Evolutionary conservation across 176 grass and related monocot species (phyloP).

Genomic region (Poa annua): DNA sequence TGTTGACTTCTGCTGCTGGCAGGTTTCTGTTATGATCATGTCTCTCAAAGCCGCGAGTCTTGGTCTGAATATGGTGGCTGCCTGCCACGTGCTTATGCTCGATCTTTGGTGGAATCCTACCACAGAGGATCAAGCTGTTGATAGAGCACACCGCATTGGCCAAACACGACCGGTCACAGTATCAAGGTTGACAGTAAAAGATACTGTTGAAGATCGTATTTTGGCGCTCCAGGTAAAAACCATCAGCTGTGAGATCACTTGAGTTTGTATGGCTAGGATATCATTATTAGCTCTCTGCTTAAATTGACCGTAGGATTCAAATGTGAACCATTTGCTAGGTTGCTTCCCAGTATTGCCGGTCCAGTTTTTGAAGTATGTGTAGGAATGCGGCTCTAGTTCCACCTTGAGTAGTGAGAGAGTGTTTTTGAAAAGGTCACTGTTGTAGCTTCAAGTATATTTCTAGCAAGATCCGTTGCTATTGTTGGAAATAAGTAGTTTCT

Average conservation of each 20-base stretch:
- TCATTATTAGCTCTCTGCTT: background rate
- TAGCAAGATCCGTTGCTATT: background rate
- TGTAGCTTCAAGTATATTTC: too few species aligned
- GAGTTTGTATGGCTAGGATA: conserved; percentile 30
- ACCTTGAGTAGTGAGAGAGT: too few species aligned
- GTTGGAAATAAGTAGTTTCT: background rate
- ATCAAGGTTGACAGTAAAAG: conserved; percentile 88
- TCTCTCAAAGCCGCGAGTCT: conserved; percentile 98
- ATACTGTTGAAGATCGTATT: conserved; percentile 96
- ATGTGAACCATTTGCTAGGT: background rate
- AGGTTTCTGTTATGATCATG: conserved; percentile 99
- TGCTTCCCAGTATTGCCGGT: background rate
- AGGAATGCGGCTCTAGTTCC: background rate
- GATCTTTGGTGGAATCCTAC: conserved; percentile 99
- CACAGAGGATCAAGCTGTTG: conserved; percentile 99
- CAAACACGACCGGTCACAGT: conserved; percentile 89
- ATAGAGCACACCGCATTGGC: conserved; percentile 97
- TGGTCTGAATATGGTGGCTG: conserved; percentile 96
- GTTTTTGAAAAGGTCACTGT: too few species aligned
- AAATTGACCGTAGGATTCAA: background rate
- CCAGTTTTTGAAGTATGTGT: background rate
- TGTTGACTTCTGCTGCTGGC: conserved; percentile 22
- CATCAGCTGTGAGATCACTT: background rate
- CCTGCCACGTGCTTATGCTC: conserved; percentile 93
- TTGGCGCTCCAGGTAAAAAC: conserved; percentile 87